These are phyloP conservation scores for Taphrina wiesneri DNA, from an alignment of 1,139 yeast genomes.

Conservation along the genomic window DNA sequence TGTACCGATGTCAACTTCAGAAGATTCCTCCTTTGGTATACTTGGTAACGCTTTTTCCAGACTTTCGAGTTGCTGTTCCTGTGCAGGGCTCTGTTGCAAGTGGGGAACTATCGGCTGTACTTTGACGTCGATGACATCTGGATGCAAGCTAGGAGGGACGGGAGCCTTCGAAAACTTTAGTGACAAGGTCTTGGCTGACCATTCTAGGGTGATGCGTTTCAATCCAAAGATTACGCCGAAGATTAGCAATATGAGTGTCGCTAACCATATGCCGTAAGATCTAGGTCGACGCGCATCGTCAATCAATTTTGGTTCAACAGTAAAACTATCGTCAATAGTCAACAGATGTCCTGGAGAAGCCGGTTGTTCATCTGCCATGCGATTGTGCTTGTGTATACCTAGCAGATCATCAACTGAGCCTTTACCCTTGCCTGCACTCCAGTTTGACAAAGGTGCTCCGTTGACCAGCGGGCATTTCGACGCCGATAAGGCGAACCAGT, in stretches of 20 bases:
- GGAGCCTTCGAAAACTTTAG: neutral
- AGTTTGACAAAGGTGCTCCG: slow-evolving; percentile 62
- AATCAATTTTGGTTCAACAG: neutral
- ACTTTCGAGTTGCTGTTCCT: neutral
- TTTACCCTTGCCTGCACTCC: slow-evolving; percentile 42
- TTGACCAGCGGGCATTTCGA: slow-evolving; percentile 73
- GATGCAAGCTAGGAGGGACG: neutral
- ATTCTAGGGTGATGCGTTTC: slow-evolving; percentile 1
- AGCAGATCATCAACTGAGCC: slow-evolving; percentile 21
- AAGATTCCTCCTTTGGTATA: neutral
- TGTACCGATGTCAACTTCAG: neutral
- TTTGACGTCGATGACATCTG: neutral
- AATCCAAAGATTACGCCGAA: neutral
- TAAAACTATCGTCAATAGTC: slow-evolving; percentile 20
- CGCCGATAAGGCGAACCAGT: slow-evolving; percentile 89
- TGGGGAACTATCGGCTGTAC: neutral
- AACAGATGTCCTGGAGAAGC: slow-evolving; percentile 26
- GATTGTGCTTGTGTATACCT: slow-evolving; percentile 30
- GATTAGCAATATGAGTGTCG: neutral
- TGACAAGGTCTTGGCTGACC: slow-evolving; percentile 4
- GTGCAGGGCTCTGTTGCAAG: neutral
- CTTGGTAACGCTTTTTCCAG: slow-evolving; percentile 2
- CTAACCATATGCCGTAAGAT: neutral
- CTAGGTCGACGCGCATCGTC: neutral
- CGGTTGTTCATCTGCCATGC: slow-evolving; percentile 10